Evolutionary conservation across 129 eudicot genomes (phyloP), one percentile per base, ranked within the genome.

Genomic region (Flaveria trinervia): DNA sequence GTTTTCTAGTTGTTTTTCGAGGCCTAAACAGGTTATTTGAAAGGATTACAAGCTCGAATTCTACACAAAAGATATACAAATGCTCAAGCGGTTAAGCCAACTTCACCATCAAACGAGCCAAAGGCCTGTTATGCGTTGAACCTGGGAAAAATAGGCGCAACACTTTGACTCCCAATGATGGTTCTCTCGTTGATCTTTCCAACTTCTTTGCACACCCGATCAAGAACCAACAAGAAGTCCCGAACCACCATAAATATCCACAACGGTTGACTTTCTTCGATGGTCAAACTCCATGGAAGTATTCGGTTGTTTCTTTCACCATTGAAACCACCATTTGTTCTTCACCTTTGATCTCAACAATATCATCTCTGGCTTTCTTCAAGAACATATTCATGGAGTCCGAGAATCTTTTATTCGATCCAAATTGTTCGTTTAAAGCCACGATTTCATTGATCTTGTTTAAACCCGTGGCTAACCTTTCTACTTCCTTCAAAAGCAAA

Each of bases 201-300:
- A 0, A 90, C 91, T 17, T 93, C 97, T 85, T 89, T 91, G 73
- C 93, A 93, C 26, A 93, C 98, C 25, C 68, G 88, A 54, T 90
- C 98, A 23, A 90, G 91, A 55, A 78, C 77, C 16, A 75, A 72
- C 54, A 93, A 81, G 46, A 93, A 93, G 69, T 93, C 98, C 52
- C 90, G 72, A 0, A 93, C 98, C 68, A 93, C 96, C 88, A 68
- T 82, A 84, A 93, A 93, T 11, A 93, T 76, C 67, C 97, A 69
- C 45, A 93, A 79, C 3, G 87, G 86, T 72, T 80, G 93, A 75
- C 91, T 88, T 78, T 92, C 97, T 74, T 89, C 96, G 64, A 55
- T 80, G 10, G 79, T 74, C 18, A 84, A 84, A 68, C 65, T 82
- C 5, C 96, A 67, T 89, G 92, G 57, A 92, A 92, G 70, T 89